Conservation (phyloP, 257 asterid genomes). For the Catharanthus roseus region DNA sequence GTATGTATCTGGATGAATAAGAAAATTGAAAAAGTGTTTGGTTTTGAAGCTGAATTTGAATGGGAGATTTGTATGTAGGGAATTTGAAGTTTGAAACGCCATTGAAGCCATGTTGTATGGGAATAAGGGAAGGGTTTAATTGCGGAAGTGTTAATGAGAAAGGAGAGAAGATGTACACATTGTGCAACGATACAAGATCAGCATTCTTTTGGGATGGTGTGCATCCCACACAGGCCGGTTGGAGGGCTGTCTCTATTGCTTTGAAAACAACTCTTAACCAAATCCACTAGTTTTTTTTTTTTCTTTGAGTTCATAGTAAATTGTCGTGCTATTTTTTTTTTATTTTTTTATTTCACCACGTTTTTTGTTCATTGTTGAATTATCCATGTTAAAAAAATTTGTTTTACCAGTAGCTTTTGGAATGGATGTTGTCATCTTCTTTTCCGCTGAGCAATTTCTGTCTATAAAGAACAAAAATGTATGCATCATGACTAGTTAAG, state of each 20-base stretch:
- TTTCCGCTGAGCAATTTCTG: too few species aligned
- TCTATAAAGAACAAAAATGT: too few species aligned
- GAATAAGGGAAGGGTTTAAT: constrained; percentile 29
- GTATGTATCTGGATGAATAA: too few species aligned
- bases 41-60: too few species aligned
- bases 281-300: constrained; percentile 1
- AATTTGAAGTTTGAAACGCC: constrained; percentile 50
- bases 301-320: too few species aligned
- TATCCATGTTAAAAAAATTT: neutral
- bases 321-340: too few species aligned
- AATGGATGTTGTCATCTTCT: too few species aligned
- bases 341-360: too few species aligned
- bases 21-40: too few species aligned
- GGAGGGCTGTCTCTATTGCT: constrained; percentile 51
- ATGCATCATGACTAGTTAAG: too few species aligned
- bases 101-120: constrained; percentile 74
- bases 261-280: constrained; percentile 41
- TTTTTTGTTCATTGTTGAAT: neutral
- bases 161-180: constrained; percentile 57
- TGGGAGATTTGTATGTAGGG: constrained; percentile 37
- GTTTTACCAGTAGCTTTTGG: neutral
- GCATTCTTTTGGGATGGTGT: constrained; percentile 75
- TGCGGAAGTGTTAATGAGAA: constrained; percentile 54
- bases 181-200: constrained; percentile 54
- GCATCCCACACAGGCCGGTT: constrained; percentile 93